Base-by-base conservation (phyloP, 495 filamentous ascomycete genomes). In the Neurospora discreta region DNA sequence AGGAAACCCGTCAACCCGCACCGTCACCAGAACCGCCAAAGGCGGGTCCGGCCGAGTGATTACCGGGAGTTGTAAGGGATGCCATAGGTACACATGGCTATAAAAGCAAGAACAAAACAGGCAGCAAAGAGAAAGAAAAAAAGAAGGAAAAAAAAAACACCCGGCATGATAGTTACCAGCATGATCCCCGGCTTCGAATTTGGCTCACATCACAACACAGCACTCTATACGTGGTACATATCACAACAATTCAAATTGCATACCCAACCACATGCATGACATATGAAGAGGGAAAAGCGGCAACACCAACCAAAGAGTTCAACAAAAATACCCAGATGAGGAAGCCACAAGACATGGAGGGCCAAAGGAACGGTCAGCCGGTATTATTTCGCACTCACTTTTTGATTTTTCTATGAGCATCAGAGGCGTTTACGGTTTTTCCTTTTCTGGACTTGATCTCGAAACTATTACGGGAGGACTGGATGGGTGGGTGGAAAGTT, bases 1-100 rank as follows among this genome's bases (percentile, higher is more conserved):
- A 90, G 95, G 26, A 94, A 97, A 78, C 95, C 95, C 2, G 92
- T 98, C 69, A 99, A 99, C 78, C 95, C 94, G 13, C 93, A 97
- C 77, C 89, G 95, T 71, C 92, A 96, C 77, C 91, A 93, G 80
- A 90, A 92, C 71, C 84, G 91, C 70, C 89, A 93, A 72, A 89
- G 92, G 73, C 83, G 90, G 73, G 89, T 91, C 70, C 86, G 95
- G 65, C 93, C 93, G 20, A 94, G 91, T 78, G 96, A 99, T 81
- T 98, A 95, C 74, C 85, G 90, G 58, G 92, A 95, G 81, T 83
- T 96, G n/a, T 94, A 79, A 87, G 72, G 11, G 10, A 42, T 40
- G 39, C 13, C 42, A 44, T 44, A 20, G 42, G 42, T 44, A 44
- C 42, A 18, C 18, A 44, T 44, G 42, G 42, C n/a, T n/a, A 18